Evolutionary conservation across 176 grass and related monocot species (phyloP).

Genomic region (Zoysia pacifica): DNA sequence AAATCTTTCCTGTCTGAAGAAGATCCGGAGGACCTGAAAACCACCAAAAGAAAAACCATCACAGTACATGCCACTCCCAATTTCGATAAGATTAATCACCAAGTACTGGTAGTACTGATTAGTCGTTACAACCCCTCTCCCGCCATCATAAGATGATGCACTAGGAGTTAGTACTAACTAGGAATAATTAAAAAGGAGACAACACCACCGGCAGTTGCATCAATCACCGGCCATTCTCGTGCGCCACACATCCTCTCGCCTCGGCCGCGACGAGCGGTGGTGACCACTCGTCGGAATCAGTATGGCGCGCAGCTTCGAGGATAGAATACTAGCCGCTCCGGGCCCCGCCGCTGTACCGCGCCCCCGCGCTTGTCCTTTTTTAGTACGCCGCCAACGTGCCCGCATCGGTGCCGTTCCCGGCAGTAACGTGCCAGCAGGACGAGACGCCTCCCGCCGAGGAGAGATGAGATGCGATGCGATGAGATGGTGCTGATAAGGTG

Average conservation of each 20-base stretch:
- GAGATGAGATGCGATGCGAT: background rate
- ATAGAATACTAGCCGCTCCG: background rate
- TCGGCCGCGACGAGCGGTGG: background rate
- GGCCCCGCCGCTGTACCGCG: background rate
- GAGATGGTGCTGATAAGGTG: no score
- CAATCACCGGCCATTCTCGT: background rate
- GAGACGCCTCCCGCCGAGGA: background rate
- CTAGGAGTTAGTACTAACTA: background rate
- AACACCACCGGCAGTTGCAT: background rate
- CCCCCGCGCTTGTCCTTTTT: background rate
- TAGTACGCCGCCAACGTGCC: background rate
- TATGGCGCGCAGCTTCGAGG: background rate
- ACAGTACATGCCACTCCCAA: no score
- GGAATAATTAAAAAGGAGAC: background rate
- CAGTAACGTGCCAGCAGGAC: background rate
- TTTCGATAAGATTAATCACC: no score
- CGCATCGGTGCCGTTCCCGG: background rate
- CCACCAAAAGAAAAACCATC: no score
- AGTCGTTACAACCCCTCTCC: no score
- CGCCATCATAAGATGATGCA: background rate
- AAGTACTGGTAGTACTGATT: no score
- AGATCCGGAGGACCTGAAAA: no score
- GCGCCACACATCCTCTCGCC: background rate
- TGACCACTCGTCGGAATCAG: background rate
- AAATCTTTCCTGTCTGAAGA: no score